Percentiles rank a stretch among this genome's conserved stretches.
Evolutionary conservation across 192 early-diverging fungal genomes (phyloP).

Genomic region (Thamnidium elegans): DNA sequence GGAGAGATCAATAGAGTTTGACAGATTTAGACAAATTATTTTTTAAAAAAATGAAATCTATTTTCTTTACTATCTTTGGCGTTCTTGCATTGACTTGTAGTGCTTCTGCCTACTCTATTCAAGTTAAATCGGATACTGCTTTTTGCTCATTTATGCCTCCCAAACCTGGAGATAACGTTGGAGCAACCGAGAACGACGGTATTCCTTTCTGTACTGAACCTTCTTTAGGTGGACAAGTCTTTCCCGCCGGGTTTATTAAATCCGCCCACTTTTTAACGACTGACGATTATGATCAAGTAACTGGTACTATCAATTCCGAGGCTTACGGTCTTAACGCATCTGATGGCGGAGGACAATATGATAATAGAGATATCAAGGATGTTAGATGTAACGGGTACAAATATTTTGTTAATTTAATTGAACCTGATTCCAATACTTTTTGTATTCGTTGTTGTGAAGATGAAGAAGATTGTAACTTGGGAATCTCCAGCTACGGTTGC

Average conservation of each 20-base stretch:
- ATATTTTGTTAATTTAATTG: slow-evolving; percentile 36
- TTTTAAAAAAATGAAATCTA: too few species aligned
- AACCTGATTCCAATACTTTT: slow-evolving; percentile 25
- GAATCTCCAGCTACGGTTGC: slow-evolving; percentile 42
- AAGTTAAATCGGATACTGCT: slow-evolving; percentile 3
- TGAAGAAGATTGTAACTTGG: slow-evolving; percentile 25
- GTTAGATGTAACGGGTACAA: slow-evolving; percentile 30
- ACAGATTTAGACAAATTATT: too few species aligned
- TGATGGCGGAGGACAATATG: slow-evolving; percentile 50
- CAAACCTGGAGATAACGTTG: slow-evolving; percentile 30
- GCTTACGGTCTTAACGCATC: slow-evolving; percentile 28
- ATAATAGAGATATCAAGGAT: slow-evolving; percentile 19
- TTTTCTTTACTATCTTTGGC: too few species aligned
- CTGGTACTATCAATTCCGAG: slow-evolving; percentile 42
- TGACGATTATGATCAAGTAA: slow-evolving; percentile 44
- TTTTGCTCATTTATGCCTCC: slow-evolving; percentile 43
- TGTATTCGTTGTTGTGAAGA: slow-evolving; percentile 37
- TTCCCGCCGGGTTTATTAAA: slow-evolving; percentile 49
- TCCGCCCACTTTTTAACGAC: slow-evolving; percentile 34
- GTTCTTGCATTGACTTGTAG: too few species aligned
- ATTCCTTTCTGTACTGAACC: slow-evolving; percentile 45
- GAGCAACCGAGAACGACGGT: slow-evolving; percentile 36
- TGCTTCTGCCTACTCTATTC: neutral
- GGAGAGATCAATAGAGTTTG: too few species aligned
- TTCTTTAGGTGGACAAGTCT: slow-evolving; percentile 26